These are phyloP conservation scores for Sugiyamaella sp. DNA, from an alignment of 1,139 yeast species.

Conservation along the genomic window DNA sequence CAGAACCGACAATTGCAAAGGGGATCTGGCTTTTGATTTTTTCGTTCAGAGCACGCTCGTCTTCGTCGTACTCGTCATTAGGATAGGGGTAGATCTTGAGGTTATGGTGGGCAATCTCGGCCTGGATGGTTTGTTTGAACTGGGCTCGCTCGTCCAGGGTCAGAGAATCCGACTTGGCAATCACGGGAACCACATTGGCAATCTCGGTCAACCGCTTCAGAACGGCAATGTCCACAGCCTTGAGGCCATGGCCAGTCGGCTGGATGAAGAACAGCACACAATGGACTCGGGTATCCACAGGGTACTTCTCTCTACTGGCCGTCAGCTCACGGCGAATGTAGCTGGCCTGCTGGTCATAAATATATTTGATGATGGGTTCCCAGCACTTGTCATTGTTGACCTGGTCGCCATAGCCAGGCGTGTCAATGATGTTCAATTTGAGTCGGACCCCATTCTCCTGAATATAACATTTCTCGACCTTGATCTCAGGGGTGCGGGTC, in stretches of 20 bases:
- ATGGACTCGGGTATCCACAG: constrained; percentile 92
- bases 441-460: constrained; percentile 86
- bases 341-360: constrained; percentile 94
- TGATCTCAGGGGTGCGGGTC: constrained; percentile 86
- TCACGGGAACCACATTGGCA: constrained; percentile 92
- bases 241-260: constrained; percentile 82
- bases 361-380: constrained; percentile 95
- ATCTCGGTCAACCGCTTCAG: constrained; percentile 85
- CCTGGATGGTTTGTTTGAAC: constrained; percentile 71
- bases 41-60: constrained; percentile 44
- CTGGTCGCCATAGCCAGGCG: constrained; percentile 98
- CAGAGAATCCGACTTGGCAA: constrained; percentile 89
- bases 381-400: constrained; percentile 92
- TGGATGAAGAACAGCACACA: constrained; percentile 88
- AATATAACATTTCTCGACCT: constrained; percentile 67
- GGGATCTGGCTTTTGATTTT: constrained; percentile 67
- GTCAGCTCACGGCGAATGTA: constrained; percentile 94
- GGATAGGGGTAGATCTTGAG: constrained; percentile 89
- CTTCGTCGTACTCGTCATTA: constrained; percentile 64
- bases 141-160: constrained; percentile 81
- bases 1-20: constrained; percentile 95
- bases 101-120: constrained; percentile 72
- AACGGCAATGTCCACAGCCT: constrained; percentile 79
- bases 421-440: constrained; percentile 85
- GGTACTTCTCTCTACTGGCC: constrained; percentile 85